These are phyloP conservation scores for Saccharomycopsis sp. DNA, from an alignment of 805 yeast species.

Conservation along the genomic window DNA sequence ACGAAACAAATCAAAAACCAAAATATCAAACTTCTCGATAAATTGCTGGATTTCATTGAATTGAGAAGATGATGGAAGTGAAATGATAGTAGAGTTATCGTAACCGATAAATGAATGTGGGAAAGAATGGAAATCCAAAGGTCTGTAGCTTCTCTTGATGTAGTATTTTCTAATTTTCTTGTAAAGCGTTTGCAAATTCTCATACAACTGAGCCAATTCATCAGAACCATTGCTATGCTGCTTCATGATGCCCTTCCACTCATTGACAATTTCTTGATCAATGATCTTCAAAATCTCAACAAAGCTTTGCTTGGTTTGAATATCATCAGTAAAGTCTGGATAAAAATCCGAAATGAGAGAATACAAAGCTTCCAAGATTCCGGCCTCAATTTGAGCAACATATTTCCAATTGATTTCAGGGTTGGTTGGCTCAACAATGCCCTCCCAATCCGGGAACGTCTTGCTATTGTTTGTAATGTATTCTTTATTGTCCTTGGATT, in stretches of 20 bases:
- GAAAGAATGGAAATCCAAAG: slow-evolving; percentile 35
- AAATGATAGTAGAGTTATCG: slow-evolving; percentile 33
- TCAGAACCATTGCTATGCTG: slow-evolving; percentile 24
- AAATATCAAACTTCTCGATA: slow-evolving; percentile 52
- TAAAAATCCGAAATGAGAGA: slow-evolving; percentile 67
- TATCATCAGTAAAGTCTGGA: slow-evolving; percentile 63
- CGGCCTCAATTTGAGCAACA: slow-evolving; percentile 71
- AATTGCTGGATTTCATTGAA: slow-evolving; percentile 47
- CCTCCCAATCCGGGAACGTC: slow-evolving; percentile 54
- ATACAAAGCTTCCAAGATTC: slow-evolving; percentile 67
- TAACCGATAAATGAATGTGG: slow-evolving; percentile 35
- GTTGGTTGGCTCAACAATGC: slow-evolving; percentile 29
- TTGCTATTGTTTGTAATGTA: slow-evolving; percentile 25
- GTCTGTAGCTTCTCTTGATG: slow-evolving; percentile 63
- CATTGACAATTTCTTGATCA: slow-evolving; percentile 52
- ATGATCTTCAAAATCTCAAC: slow-evolving; percentile 56
- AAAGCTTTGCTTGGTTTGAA: slow-evolving; percentile 48
- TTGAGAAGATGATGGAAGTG: slow-evolving; percentile 28
- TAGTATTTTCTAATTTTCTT: slow-evolving; percentile 59
- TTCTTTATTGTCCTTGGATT: slow-evolving; percentile 24
- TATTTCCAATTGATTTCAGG: slow-evolving; percentile 52
- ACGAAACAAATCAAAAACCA: slow-evolving; percentile 48
- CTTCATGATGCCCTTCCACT: slow-evolving; percentile 37
- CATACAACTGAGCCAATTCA: slow-evolving; percentile 27
- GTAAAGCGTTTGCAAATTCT: slow-evolving; percentile 37